phyloP scores from a whole-genome alignment of 1,139 yeast species.

The Zygosaccharomyces pseudobailii region DNA sequence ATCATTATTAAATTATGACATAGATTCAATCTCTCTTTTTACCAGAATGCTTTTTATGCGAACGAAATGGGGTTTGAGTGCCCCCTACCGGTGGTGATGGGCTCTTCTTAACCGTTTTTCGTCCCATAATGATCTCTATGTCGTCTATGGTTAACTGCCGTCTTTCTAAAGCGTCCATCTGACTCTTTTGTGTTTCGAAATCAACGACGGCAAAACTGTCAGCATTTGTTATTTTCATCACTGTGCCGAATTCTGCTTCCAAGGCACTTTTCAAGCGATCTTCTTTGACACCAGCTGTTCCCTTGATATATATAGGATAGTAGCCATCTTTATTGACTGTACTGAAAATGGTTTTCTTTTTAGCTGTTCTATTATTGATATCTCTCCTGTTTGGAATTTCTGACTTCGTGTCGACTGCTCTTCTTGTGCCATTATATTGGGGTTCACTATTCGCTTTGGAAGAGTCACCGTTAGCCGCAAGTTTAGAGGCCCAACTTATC shows the following conservation, averaged over 20 bases:
- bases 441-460: conserved; percentile 6
- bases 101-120: conserved; percentile 26
- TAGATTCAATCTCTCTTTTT: conserved; percentile 8
- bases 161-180: conserved; percentile 30
- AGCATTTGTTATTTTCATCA: conserved; percentile 28
- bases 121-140: conserved; percentile 24
- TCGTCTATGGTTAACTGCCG: conserved; percentile 23
- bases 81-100: conserved; percentile 12
- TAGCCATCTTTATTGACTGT: conserved; percentile 31
- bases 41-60: conserved; percentile 12
- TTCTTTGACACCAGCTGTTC: conserved; percentile 28
- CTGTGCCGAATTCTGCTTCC: conserved; percentile 29
- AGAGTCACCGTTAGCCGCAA: conserved; percentile 17
- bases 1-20: conserved; percentile 4
- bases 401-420: conserved; percentile 12
- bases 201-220: conserved; percentile 33
- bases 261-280: conserved; percentile 24
- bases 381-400: conserved; percentile 20
- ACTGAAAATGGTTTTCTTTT: conserved; percentile 23
- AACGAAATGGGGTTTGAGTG: conserved; percentile 6
- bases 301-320: conserved; percentile 30
- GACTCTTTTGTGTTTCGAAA: conserved; percentile 30
- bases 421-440: conserved; percentile 4
- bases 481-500: conserved; percentile 28
- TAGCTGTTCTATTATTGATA: conserved; percentile 15